phyloP scores from a whole-genome alignment of 31 red algal genomes.

The Asparagopsis taxiformis region DNA sequence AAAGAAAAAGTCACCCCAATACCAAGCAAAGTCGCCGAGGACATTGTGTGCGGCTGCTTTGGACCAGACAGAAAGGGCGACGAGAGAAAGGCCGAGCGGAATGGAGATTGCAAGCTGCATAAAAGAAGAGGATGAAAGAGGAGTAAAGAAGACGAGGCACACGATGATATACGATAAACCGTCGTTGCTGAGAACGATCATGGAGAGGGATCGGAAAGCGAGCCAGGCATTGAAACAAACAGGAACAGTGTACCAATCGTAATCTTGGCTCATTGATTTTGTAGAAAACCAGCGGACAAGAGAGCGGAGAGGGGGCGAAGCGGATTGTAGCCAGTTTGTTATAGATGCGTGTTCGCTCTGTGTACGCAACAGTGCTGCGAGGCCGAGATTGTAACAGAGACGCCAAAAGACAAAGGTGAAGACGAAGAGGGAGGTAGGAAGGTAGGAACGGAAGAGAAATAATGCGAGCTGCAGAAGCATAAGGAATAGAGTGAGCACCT shows the following conservation, averaged over 20 bases:
- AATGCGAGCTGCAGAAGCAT: conserved; percentile 30
- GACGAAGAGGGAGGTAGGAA: conserved; percentile 54
- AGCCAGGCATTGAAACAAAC: conserved; percentile 83
- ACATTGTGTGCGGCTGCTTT: conserved; percentile 83
- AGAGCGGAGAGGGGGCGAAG: conserved; percentile 25
- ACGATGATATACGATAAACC: conserved; percentile 85
- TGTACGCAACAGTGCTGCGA: conserved; percentile 61
- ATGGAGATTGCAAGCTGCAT: conserved; percentile 39
- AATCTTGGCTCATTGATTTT: conserved; percentile 39
- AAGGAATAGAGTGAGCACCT: conserved; percentile 48
- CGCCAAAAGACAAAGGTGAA: conserved; percentile 85
- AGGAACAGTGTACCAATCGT: conserved; percentile 44
- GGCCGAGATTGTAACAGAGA: conserved; percentile 82
- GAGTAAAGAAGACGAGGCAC: conserved; percentile 21
- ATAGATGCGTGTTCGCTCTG: conserved; percentile 51
- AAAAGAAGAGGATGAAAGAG: conserved; percentile 12
- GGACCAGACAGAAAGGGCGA: conserved; percentile 75
- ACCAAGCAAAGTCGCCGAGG: conserved; percentile 98
- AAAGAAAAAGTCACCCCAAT: conserved; percentile 99
- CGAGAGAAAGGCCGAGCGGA: conserved; percentile 41
- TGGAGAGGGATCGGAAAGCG: conserved; percentile 77
- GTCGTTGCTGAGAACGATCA: conserved; percentile 91
- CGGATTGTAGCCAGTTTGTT: conserved; percentile 46
- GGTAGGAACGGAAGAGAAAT: conserved; percentile 18
- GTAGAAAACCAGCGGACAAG: conserved; percentile 38